Evolutionary conservation across 2,329 filamentous ascomycete species (phyloP).

Genomic region (Huntiella decipiens): DNA sequence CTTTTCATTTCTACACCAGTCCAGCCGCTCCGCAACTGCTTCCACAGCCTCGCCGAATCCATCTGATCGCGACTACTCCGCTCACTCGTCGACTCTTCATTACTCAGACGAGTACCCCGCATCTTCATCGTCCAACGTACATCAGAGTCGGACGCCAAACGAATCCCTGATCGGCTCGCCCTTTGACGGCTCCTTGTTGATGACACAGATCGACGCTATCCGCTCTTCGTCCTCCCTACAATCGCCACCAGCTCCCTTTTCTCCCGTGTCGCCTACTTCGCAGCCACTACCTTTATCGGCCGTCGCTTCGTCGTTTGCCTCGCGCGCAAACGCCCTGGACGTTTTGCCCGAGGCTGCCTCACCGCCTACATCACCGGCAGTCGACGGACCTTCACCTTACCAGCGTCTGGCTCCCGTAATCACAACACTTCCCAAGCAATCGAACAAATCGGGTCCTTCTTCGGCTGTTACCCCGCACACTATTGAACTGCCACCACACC

Average conservation of each 20-base stretch:
- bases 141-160: constrained; percentile 2
- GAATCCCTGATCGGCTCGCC: constrained; percentile 7
- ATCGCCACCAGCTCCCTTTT: constrained; percentile 1
- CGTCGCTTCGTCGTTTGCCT: constrained; percentile 7
- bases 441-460: not conserved
- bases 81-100: constrained; percentile 8
- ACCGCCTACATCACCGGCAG: constrained; percentile 6
- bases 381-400: not conserved
- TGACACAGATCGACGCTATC: constrained; percentile 8
- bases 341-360: constrained; percentile 10
- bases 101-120: constrained; percentile 5
- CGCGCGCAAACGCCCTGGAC: constrained; percentile 10
- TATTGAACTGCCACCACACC: constrained; percentile 2
- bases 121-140: not conserved
- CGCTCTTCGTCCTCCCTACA: not conserved
- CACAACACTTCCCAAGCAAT: not conserved
- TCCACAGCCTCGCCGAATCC: constrained; percentile 6
- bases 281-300: not conserved
- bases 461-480: not conserved
- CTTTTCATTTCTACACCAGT: constrained; percentile 8
- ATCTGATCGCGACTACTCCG: constrained; percentile 10
- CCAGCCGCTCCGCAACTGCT: constrained; percentile 9
- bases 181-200: constrained; percentile 5
- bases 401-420: not conserved
- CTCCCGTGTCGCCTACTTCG: not conserved